Conservation (phyloP, 2,329 filamentous ascomycete species). For the Aspergillus pseudoglaucus region DNA sequence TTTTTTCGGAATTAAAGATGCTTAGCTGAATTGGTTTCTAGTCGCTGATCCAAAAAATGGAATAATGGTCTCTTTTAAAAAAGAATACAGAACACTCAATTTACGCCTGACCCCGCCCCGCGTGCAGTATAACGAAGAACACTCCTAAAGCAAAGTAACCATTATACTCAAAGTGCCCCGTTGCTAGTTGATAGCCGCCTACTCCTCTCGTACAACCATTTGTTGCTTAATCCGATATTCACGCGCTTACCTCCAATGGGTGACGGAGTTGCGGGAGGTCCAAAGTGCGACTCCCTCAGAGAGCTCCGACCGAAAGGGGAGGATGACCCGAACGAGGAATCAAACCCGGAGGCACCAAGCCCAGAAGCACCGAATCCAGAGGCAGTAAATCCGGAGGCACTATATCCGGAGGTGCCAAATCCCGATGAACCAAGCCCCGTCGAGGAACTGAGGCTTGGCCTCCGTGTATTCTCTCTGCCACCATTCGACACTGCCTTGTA, state of each 20-base stretch:
- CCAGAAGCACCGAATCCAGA: no score
- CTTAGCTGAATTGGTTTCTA: not conserved
- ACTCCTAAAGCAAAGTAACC: constrained; percentile 4
- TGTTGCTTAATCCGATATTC: constrained; percentile 76
- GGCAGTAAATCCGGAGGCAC: no score
- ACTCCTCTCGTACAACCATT: constrained; percentile 89
- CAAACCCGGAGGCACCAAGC: not conserved
- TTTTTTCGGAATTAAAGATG: no score
- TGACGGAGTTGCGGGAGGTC: constrained; percentile 58
- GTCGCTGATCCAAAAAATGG: not conserved
- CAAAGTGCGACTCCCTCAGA: constrained; percentile 42
- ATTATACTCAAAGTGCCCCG: constrained; percentile 27
- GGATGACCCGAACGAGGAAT: constrained; percentile 39
- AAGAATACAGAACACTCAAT: constrained; percentile 6
- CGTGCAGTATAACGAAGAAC: constrained; percentile 3
- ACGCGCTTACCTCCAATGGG: constrained; percentile 60
- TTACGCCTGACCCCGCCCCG: constrained; percentile 12
- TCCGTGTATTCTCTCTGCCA: constrained; percentile 38
- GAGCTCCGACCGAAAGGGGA: constrained; percentile 33
- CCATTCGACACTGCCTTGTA: constrained; percentile 58
- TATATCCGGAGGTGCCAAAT: no score
- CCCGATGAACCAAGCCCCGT: not conserved
- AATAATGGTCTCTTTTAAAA: not conserved
- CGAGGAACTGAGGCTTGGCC: constrained; percentile 44
- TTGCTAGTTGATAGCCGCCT: constrained; percentile 33